A percentile compares a stretch with the other conserved stretches of the same genome.
Evolutionary conservation across 179 eudicot species (phyloP).

Genomic region (Heliamphora pulchella): DNA sequence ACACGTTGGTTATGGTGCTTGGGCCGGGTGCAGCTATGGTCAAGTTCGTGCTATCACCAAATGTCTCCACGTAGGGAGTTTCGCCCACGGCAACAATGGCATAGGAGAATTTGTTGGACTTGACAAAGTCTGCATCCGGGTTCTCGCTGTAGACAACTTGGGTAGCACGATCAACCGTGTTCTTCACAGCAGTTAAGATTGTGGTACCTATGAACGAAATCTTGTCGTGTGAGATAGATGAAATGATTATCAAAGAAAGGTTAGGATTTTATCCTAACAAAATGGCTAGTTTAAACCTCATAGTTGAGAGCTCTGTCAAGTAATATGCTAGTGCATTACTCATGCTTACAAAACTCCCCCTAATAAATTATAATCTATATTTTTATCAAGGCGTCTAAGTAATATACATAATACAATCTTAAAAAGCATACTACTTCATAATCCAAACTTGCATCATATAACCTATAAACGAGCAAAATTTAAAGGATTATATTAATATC

Average conservation of each 20-base stretch:
- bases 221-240: background rate
- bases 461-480: too few relatives aligned
- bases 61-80: constrained; percentile 47
- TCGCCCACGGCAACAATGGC: constrained; percentile 72
- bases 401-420: too few relatives aligned
- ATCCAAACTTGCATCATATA: too few relatives aligned
- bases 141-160: constrained; percentile 50
- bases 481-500: too few relatives aligned
- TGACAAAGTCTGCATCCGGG: constrained; percentile 39
- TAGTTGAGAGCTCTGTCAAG: too few relatives aligned
- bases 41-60: constrained; percentile 52
- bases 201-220: constrained; percentile 45
- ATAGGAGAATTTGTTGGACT: constrained; percentile 41
- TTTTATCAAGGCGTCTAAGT: too few relatives aligned
- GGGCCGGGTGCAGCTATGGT: constrained; percentile 47
- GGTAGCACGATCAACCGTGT: constrained; percentile 55
- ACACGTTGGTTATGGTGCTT: constrained; percentile 40
- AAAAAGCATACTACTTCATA: too few relatives aligned
- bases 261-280: background rate
- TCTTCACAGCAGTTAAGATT: constrained; percentile 48
- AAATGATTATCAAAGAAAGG: background rate
- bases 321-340: too few relatives aligned
- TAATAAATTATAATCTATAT: too few relatives aligned
- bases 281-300: too few relatives aligned
- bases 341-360: too few relatives aligned